Conservation (phyloP, 192 early-diverging fungal species). For the Backusella mclennaniae region DNA sequence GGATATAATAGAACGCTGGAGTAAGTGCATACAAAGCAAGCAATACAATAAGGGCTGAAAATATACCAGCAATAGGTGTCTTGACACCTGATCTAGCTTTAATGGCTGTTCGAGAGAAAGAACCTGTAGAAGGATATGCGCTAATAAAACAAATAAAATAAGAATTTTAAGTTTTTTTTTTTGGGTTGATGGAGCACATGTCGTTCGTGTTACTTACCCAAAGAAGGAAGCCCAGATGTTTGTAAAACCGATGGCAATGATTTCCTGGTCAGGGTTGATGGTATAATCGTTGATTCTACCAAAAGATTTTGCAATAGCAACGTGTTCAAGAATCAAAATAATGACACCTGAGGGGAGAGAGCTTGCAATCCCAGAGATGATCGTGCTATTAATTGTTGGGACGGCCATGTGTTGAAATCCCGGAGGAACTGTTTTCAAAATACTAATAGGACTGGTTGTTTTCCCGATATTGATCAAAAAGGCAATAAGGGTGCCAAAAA, state of each 20-base stretch:
- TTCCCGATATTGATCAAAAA: slow-evolving; percentile 56
- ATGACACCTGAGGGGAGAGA: slow-evolving; percentile 69
- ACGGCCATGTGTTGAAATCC: slow-evolving; percentile 68
- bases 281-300: slow-evolving; percentile 86
- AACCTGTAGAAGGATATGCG: slow-evolving; percentile 88
- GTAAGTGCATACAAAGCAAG: slow-evolving; percentile 83
- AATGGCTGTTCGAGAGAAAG: slow-evolving; percentile 93
- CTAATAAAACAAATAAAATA: slow-evolving; percentile 4
- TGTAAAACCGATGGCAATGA: slow-evolving; percentile 85
- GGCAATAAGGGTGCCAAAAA: slow-evolving; percentile 78
- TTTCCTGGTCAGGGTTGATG: slow-evolving; percentile 81
- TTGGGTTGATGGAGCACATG: background rate
- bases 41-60: slow-evolving; percentile 80
- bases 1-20: slow-evolving; percentile 85
- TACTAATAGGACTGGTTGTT: slow-evolving; percentile 51
- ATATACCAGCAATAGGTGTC: slow-evolving; percentile 78
- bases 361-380: slow-evolving; percentile 55
- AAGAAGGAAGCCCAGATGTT: slow-evolving; percentile 90
- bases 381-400: slow-evolving; percentile 46
- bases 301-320: slow-evolving; percentile 90
- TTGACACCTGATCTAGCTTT: slow-evolving; percentile 87
- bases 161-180: background rate
- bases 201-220: slow-evolving; percentile 37
- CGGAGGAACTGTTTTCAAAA: slow-evolving; percentile 78
- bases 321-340: slow-evolving; percentile 86